These are phyloP conservation scores for Tephrocybe rancida DNA, from an alignment of 768 basidiomycete genomes.

Conservation along the genomic window DNA sequence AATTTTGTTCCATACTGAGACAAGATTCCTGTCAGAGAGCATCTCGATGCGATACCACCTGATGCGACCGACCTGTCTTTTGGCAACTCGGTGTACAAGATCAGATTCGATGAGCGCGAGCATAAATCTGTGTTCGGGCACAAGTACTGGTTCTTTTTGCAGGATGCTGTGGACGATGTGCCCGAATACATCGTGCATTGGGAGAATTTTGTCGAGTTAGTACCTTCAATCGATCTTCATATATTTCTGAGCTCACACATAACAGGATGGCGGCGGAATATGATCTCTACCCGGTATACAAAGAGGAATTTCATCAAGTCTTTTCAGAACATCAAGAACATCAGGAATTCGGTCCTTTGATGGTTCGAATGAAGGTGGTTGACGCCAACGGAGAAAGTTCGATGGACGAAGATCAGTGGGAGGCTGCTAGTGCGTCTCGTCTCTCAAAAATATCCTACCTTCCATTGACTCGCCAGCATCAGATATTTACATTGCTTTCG, in stretches of 20 bases:
- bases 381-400: slow-evolving; percentile 83
- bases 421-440: slow-evolving; percentile 88
- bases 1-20: slow-evolving; percentile 3
- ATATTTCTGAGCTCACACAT: neutral
- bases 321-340: slow-evolving; percentile 81
- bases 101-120: slow-evolving; percentile 79
- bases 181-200: slow-evolving; percentile 98
- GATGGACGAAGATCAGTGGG: slow-evolving; percentile 97
- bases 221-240: slow-evolving; percentile 38
- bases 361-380: slow-evolving; percentile 91
- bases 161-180: slow-evolving; percentile 95
- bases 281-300: slow-evolving; percentile 72
- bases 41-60: slow-evolving; percentile 69
- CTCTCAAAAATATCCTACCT: neutral
- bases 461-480: slow-evolving; percentile 9
- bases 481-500: slow-evolving; percentile 96
- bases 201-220: slow-evolving; percentile 90
- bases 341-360: slow-evolving; percentile 78
- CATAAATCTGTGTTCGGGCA: slow-evolving; percentile 78
- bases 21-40: slow-evolving; percentile 47
- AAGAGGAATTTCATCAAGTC: slow-evolving; percentile 88
- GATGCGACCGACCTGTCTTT: slow-evolving; percentile 75
- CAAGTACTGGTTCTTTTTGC: slow-evolving; percentile 90
- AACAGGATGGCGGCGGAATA: slow-evolving; percentile 84
- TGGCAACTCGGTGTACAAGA: slow-evolving; percentile 89